Percentiles rank a stretch among this genome's conserved stretches.
Evolutionary conservation across 345 rosid species (phyloP).

Genomic region (Eucalyptus tenuipes): DNA sequence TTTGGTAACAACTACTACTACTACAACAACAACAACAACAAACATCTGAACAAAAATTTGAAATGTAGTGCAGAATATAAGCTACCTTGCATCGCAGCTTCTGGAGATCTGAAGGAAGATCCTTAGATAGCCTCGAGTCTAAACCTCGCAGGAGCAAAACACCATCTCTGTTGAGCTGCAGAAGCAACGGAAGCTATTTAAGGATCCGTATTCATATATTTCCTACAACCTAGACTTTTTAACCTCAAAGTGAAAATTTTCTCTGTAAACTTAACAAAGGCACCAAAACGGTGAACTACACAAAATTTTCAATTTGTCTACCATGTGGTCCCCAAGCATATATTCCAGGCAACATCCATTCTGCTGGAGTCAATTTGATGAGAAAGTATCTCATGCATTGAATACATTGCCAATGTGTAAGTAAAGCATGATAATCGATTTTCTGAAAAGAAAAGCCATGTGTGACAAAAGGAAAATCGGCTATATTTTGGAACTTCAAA

Average conservation of each 20-base stretch:
- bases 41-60: neutral
- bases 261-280: neutral
- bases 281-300: neutral
- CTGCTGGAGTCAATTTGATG: neutral
- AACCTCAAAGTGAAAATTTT: neutral
- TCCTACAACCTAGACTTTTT: neutral
- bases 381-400: neutral
- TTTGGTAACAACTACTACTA: neutral
- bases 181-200: neutral
- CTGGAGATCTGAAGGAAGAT: constrained; percentile 90
- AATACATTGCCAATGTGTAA: neutral
- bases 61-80: neutral
- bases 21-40: neutral
- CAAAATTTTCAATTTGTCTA: neutral
- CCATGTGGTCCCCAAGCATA: neutral
- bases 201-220: neutral
- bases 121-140: constrained; percentile 92
- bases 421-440: neutral
- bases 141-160: constrained; percentile 81
- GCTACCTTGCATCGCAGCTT: constrained; percentile 90
- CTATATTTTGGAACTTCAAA: neutral
- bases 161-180: constrained; percentile 80
- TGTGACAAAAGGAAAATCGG: neutral
- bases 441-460: neutral
- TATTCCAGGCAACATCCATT: neutral